Evolutionary conservation across 2,329 filamentous ascomycete genomes (phyloP).

Genomic region (Penicillium sp.): DNA sequence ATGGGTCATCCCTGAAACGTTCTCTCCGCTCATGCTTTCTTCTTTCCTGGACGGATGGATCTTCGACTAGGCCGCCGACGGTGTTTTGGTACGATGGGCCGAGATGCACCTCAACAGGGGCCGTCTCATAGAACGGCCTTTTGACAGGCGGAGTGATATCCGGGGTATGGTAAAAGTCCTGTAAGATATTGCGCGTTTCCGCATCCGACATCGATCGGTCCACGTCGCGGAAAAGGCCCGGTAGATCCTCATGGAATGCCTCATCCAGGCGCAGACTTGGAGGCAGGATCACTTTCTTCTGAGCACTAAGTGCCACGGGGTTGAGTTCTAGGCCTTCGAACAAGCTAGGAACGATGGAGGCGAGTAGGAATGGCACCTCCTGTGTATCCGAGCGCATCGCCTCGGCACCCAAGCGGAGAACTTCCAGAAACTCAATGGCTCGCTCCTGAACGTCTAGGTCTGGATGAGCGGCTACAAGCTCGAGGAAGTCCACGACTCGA

Average conservation of each 20-base stretch:
- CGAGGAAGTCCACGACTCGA: conserved; percentile 73
- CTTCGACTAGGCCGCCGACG: conserved; percentile 49
- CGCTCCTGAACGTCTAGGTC: conserved; percentile 92
- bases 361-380: conserved; percentile 76
- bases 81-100: conserved; percentile 36
- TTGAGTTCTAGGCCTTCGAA: conserved; percentile 86
- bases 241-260: conserved; percentile 72
- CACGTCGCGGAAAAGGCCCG: conserved; percentile 57
- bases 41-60: conserved; percentile 67
- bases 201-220: conserved; percentile 47
- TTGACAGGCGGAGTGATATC: conserved; percentile 19
- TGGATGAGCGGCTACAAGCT: conserved; percentile 73
- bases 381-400: conserved; percentile 47
- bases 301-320: conserved; percentile 76
- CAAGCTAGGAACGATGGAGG: conserved; percentile 81
- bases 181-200: conserved; percentile 43
- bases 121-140: conserved; percentile 20
- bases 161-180: conserved; percentile 39
- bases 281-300: conserved; percentile 78
- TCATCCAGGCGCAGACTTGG: conserved; percentile 70
- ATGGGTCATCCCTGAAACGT: conserved; percentile 86
- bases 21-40: conserved; percentile 72
- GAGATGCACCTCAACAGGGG: conserved; percentile 19
- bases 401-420: conserved; percentile 81
- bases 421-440: conserved; percentile 84